Percentiles rank a stretch among this genome's conserved stretches.
These are phyloP conservation scores for Picea engelmannii DNA, from an alignment of 83 land plant genomes.

Conservation along the genomic window DNA sequence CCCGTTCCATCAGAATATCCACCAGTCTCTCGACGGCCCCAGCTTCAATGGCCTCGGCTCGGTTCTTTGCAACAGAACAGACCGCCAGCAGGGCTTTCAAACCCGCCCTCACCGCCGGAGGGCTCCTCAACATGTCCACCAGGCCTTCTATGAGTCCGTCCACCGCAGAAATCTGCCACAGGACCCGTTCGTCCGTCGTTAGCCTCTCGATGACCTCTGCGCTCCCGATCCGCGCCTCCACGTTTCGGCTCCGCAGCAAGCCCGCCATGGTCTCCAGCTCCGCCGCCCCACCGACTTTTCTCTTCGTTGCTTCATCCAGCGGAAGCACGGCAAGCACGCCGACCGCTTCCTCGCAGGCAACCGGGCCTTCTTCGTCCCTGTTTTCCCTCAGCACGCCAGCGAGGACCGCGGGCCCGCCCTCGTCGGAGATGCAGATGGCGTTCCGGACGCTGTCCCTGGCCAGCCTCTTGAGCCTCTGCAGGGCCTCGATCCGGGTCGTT, in stretches of 20 bases:
- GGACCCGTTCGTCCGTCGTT: slow-evolving; percentile 10
- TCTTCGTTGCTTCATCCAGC: slow-evolving; percentile 22
- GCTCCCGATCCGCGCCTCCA: slow-evolving; percentile 18
- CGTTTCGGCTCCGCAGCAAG: slow-evolving; percentile 15
- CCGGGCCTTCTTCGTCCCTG: not conserved
- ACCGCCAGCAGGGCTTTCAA: not conserved
- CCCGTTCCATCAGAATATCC: slow-evolving; percentile 34
- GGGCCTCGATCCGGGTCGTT: slow-evolving; percentile 31
- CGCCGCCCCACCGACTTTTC: slow-evolving; percentile 5
- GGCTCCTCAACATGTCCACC: slow-evolving; percentile 19
- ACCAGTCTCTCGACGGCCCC: slow-evolving; percentile 23
- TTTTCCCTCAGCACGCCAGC: slow-evolving; percentile 20
- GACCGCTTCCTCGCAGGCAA: slow-evolving; percentile 39
- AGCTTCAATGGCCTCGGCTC: not conserved
- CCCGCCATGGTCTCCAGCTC: slow-evolving; percentile 27
- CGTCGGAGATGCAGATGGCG: slow-evolving; percentile 37
- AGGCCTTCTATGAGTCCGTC: slow-evolving; percentile 20
- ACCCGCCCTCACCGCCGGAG: not conserved
- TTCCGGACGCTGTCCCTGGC: slow-evolving; percentile 72
- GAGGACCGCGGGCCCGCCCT: slow-evolving; percentile 28
- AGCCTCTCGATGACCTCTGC: slow-evolving; percentile 19
- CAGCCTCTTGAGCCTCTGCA: slow-evolving; percentile 44
- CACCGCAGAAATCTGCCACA: slow-evolving; percentile 9
- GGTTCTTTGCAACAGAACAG: slow-evolving; percentile 7
- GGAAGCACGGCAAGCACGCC: slow-evolving; percentile 35